Base-by-base conservation (phyloP, 2,329 filamentous ascomycete species). In the Gnomoniopsis sp. region DNA sequence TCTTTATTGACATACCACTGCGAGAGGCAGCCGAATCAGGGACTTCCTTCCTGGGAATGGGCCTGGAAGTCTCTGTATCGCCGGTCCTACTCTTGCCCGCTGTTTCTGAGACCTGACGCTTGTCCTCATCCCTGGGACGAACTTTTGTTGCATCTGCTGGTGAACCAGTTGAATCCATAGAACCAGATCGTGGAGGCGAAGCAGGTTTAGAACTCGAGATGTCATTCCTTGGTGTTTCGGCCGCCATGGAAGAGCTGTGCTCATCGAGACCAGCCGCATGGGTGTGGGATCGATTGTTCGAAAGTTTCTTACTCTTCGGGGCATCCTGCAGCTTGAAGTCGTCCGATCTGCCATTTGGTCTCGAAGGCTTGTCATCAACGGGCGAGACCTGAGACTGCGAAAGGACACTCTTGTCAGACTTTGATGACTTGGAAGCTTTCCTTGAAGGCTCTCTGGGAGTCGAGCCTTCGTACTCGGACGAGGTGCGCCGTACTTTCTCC, bases 311-410 rank as follows among this genome's bases (percentile, higher is more conserved):
- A 67, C 79, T 83, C 72, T 87, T 89, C 0, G 91, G 90, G 1
- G 89, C 90, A 51, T 96, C 91, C 68, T 93, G 90, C 47, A 95
- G 74, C 72, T 88, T 91, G 74, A 93, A 93, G 30, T 86, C 85
- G 14, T 90, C 87, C 17, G 64, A 67, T 2, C 71, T 77, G 36
- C 72, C 71, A 62, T 74, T 78, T 1, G 70, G 47, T 53, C 74
- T 77, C 52, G 70, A 69, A 8, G 70, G 62, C 55, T 68, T 73
- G 2, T 79, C 77, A 14, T 82, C 79, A 23, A 63, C 61, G 8
- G 71, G 67, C 3, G 71, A 69, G 22, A 69, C 60, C 47, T 66
- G 70, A 12, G 53, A 50, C 47, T 23, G 44, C 4, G 71, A 65
- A 10, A 69, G 67, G n/a, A 65, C 64, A 53, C 70, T 73, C 56